Conservation (phyloP, 2,329 filamentous ascomycete species). For the Rhynchosporium graminicola region DNA sequence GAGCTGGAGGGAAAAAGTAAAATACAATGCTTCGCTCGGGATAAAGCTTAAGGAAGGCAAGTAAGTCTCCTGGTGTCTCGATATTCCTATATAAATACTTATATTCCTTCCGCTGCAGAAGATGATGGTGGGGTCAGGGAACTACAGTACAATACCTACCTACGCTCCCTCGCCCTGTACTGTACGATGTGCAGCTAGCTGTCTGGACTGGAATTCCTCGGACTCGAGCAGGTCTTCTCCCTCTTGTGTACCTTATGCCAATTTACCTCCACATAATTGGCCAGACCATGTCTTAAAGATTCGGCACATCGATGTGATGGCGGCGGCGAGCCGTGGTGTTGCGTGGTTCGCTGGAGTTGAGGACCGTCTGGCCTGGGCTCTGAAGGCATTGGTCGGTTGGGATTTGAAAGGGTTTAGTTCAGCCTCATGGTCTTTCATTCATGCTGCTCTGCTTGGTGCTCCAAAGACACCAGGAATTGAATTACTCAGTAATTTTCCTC, state of each 20-base stretch:
- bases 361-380: neutral
- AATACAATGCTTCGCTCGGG: too few species aligned
- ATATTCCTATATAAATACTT: too few species aligned
- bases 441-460: neutral
- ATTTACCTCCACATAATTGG: neutral
- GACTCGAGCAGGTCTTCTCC: neutral
- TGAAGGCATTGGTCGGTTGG: slow-evolving; percentile 1
- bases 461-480: neutral
- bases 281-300: neutral
- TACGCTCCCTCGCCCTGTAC: too few species aligned
- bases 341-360: slow-evolving; percentile 1
- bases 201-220: too few species aligned
- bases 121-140: too few species aligned
- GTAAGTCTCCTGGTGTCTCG: too few species aligned
- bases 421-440: neutral
- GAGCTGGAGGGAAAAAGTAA: too few species aligned
- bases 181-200: too few species aligned
- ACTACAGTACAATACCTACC: too few species aligned
- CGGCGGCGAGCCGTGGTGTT: neutral
- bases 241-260: neutral
- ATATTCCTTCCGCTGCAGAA: too few species aligned
- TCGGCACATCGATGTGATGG: slow-evolving; percentile 2
- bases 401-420: neutral
- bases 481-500: slow-evolving; percentile 1
- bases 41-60: too few species aligned